phyloP scores from a whole-genome alignment of 2,329 filamentous ascomycete genomes.

The Magnaporthiopsis rhizophila region DNA sequence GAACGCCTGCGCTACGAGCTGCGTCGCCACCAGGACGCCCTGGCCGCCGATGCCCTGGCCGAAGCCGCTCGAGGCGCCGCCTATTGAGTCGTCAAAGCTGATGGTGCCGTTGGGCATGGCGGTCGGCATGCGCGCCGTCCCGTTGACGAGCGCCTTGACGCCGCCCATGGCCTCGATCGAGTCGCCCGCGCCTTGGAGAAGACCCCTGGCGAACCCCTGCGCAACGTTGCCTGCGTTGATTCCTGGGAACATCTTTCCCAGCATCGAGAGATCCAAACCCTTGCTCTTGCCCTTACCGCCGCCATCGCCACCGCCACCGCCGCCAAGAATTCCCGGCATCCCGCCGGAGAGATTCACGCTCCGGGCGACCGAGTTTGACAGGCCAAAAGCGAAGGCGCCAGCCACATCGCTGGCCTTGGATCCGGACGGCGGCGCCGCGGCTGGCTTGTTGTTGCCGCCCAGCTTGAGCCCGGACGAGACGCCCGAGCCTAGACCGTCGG shows the following conservation, averaged over 20 bases:
- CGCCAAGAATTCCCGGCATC: background rate
- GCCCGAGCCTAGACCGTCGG: constrained; percentile 12
- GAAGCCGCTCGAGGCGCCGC: constrained; percentile 26
- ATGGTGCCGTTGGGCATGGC: constrained; percentile 18
- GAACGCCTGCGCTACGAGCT: constrained; percentile 18
- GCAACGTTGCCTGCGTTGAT: constrained; percentile 21
- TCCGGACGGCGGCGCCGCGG: constrained; percentile 6
- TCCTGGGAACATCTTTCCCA: background rate
- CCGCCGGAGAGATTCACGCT: constrained; percentile 4
- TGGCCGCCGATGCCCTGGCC: constrained; percentile 26
- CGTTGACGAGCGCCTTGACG: constrained; percentile 22
- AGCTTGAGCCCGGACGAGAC: constrained; percentile 14
- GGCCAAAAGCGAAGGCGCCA: constrained; percentile 16
- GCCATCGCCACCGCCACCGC: too few relatives aligned
- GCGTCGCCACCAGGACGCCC: constrained; percentile 22
- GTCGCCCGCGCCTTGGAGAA: constrained; percentile 26
- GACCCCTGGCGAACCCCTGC: constrained; percentile 26
- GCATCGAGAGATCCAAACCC: background rate
- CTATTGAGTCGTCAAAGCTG: constrained; percentile 25
- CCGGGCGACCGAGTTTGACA: constrained; percentile 2
- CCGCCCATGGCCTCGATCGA: constrained; percentile 25
- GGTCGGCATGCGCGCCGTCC: constrained; percentile 16
- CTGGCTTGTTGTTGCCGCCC: constrained; percentile 10
- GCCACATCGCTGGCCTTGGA: constrained; percentile 15
- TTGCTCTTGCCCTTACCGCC: too few relatives aligned